Conservation (phyloP, 2,329 filamentous ascomycete genomes). For the Pseudogymnoascus sp. region DNA sequence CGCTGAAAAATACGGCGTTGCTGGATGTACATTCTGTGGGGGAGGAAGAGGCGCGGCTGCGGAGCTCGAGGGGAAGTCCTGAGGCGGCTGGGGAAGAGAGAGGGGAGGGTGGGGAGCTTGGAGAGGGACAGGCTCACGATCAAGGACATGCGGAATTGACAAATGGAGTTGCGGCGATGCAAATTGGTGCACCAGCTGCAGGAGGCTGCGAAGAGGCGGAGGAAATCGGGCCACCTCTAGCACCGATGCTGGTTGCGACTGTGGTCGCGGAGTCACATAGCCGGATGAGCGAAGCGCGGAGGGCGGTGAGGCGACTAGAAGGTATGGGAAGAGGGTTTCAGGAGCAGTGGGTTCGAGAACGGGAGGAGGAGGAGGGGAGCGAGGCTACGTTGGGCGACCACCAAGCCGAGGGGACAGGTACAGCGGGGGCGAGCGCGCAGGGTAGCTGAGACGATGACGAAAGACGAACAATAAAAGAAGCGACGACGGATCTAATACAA, state of each 20-base stretch:
- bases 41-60: background rate
- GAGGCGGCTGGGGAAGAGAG: background rate
- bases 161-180: background rate
- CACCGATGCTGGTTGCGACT: constrained; percentile 49
- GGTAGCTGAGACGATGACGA: background rate
- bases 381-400: background rate
- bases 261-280: constrained; percentile 46
- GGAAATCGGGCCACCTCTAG: constrained; percentile 24
- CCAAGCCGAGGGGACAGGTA: background rate
- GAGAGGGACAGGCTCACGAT: background rate
- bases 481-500: constrained; percentile 3
- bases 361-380: constrained; percentile 14
- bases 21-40: constrained; percentile 16
- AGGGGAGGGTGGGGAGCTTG: background rate
- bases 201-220: constrained; percentile 14
- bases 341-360: constrained; percentile 41
- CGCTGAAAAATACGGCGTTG: constrained; percentile 12
- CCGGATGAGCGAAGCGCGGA: constrained; percentile 44
- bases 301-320: constrained; percentile 48
- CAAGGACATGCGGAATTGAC: background rate
- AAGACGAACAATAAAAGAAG: background rate
- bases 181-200: background rate
- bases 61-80: background rate
- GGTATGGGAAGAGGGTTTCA: constrained; percentile 50
- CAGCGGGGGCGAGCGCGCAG: background rate